Base-by-base conservation (phyloP, 768 basidiomycete species). In the Suillus hirtellus region DNA sequence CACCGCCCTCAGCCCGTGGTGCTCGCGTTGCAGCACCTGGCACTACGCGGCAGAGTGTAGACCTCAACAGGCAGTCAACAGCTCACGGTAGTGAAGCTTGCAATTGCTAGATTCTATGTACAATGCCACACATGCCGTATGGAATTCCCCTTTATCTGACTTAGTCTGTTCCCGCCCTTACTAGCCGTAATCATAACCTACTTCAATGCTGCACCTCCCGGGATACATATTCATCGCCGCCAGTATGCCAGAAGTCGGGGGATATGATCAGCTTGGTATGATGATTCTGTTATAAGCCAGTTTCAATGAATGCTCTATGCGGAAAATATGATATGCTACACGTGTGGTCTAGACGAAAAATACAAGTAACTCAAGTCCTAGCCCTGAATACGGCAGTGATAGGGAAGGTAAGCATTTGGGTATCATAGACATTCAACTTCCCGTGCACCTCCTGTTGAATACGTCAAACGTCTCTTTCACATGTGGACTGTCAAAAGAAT, bases 21-120 rank as follows among this genome's bases (percentile, higher is more conserved):
- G 73, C 82, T 46, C 81, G 79, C 53, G 81, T 84, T 61, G 73
- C 82, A n/a, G 81, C 84, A 46, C 73, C 83, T 31, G 79, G 84
- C 38, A 80, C 72, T 44, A 70, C 80, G 63, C 79, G 87, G 68
- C 75, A 86, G 63, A 90, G 89, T 47, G 88, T 95, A n/a, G 90
- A 95, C 74, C 85, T 95, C 64, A 92, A 90, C 79, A 91, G 82
- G 71, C 88, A 89, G 72, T 67, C 83, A 24, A 67, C 75, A 58
- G 71, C 80, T 64, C 72, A 81, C 17, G 80, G 80, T 65, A 82
- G 81, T 49, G 90, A 92, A 49, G 77, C 79, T 61, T 95, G 92
- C 80, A 93, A 92, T 72, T 95, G 92, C 76, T 95, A 79, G 68
- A 72, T 67, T 38, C 38, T 60, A 35, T 46, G 55, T 55, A 60